Conservation (phyloP, 495 filamentous ascomycete genomes). For the Cladorrhinum samala region DNA sequence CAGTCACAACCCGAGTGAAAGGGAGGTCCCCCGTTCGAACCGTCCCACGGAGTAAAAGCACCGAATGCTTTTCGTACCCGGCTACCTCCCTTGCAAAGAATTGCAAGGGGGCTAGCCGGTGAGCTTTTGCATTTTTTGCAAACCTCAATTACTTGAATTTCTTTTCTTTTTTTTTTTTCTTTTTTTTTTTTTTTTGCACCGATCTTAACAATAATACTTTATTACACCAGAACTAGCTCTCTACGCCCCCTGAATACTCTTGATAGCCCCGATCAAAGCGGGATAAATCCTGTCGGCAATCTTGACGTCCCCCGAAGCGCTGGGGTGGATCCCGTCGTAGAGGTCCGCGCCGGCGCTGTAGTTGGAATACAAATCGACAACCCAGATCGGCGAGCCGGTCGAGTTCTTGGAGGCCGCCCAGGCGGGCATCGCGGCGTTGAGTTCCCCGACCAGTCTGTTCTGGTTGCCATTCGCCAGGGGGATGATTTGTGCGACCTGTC, state of each 20-base stretch:
- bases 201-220: neutral
- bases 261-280: neutral
- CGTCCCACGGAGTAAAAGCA: no score
- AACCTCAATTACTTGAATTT: no score
- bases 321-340: conserved; percentile 46
- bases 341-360: conserved; percentile 34
- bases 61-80: no score
- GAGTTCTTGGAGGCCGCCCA: conserved; percentile 42
- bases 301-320: conserved; percentile 11
- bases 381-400: conserved; percentile 44
- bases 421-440: conserved; percentile 43
- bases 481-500: conserved; percentile 49
- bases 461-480: conserved; percentile 33
- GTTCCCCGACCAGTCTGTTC: conserved; percentile 34
- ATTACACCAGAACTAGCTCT: neutral
- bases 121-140: no score
- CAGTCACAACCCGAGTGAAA: no score
- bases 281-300: neutral
- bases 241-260: neutral
- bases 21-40: no score
- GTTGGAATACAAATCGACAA: conserved; percentile 46
- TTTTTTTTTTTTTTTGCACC: neutral
- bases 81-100: no score
- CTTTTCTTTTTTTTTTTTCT: no score
- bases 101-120: no score